A percentile compares a stretch with the other conserved stretches of the same genome.
Evolutionary conservation across 805 yeast genomes (phyloP).

Genomic region (Candida ipomoeae): DNA sequence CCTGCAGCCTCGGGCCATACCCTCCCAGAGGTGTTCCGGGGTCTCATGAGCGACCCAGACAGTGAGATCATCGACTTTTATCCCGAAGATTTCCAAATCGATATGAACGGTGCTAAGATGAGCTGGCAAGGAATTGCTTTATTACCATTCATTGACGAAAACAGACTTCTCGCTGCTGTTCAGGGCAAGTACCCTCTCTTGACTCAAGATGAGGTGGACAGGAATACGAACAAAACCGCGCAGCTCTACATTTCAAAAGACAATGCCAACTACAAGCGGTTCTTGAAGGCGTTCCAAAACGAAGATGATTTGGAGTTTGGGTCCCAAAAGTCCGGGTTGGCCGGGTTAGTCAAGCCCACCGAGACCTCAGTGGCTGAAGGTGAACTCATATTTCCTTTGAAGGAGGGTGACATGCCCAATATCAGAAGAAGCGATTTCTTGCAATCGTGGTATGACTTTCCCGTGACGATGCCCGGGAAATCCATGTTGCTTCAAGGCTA

Average conservation of each 20-base stretch:
- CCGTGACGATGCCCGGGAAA: conserved; percentile 58
- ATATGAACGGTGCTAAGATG: conserved; percentile 94
- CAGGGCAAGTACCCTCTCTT: conserved; percentile 57
- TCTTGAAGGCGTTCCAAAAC: conserved; percentile 29
- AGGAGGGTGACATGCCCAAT: conserved; percentile 43
- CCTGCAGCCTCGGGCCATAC: conserved; percentile 92
- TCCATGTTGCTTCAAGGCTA: conserved; percentile 83
- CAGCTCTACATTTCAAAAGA: conserved; percentile 63
- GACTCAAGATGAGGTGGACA: conserved; percentile 59
- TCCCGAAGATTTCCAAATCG: conserved; percentile 83
- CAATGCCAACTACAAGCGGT: conserved; percentile 49
- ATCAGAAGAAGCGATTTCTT: conserved; percentile 39
- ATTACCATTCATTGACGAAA: conserved; percentile 85
- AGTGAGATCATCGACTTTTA: conserved; percentile 89
- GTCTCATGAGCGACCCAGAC: conserved; percentile 71
- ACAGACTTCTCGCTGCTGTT: conserved; percentile 64
- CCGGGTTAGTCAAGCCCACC: conserved; percentile 49
- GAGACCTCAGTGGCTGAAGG: conserved; percentile 33
- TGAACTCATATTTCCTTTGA: conserved; percentile 43
- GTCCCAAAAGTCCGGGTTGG: conserved; percentile 50
- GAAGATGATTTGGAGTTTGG: conserved; percentile 39
- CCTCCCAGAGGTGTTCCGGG: conserved; percentile 75
- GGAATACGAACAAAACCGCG: conserved; percentile 71
- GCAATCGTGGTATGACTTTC: conserved; percentile 54
- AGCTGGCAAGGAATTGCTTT: conserved; percentile 93